Evolutionary conservation across 2,329 filamentous ascomycete species (phyloP).

Genomic region (Phialocephala subalpina): DNA sequence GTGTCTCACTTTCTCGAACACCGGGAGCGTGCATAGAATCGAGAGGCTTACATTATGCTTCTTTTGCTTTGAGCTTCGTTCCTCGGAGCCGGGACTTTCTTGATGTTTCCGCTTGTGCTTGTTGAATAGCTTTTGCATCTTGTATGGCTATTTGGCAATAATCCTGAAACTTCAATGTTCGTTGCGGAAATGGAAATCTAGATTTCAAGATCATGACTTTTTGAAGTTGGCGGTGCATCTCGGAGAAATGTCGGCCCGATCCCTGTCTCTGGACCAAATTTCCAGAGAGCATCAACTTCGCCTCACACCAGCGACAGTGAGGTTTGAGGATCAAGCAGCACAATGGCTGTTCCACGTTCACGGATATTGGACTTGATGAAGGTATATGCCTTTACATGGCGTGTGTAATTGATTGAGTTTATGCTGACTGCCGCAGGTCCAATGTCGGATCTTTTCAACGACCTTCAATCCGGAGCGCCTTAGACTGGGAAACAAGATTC

Average conservation of each 20-base stretch:
- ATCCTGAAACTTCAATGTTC: not conserved
- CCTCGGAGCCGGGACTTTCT: conserved; percentile 14
- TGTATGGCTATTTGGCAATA: not conserved
- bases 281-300: conserved; percentile 24
- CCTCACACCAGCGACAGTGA: conserved; percentile 10
- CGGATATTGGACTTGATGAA: conserved; percentile 78
- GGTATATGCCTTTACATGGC: conserved; percentile 54
- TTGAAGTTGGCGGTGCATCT: not conserved
- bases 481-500: conserved; percentile 89
- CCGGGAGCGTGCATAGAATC: too few relatives aligned
- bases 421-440: conserved; percentile 64
- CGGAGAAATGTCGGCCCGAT: conserved; percentile 33
- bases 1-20: not conserved
- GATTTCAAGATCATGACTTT: not conserved
- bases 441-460: conserved; percentile 91
- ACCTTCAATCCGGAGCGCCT: conserved; percentile 87
- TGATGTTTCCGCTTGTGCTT: conserved; percentile 32
- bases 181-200: conserved; percentile 13
- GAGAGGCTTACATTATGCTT: conserved; percentile 24
- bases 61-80: conserved; percentile 24
- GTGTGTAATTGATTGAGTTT: not conserved
- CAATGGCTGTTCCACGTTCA: conserved; percentile 66
- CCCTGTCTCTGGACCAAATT: conserved; percentile 10
- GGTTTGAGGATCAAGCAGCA: conserved; percentile 4
- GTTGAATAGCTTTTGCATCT: conserved; percentile 27